Percentiles rank a stretch among this genome's conserved stretches.
These are phyloP conservation scores for Shiraia bambusicola DNA, from an alignment of 2,329 filamentous ascomycete genomes.

Conservation along the genomic window DNA sequence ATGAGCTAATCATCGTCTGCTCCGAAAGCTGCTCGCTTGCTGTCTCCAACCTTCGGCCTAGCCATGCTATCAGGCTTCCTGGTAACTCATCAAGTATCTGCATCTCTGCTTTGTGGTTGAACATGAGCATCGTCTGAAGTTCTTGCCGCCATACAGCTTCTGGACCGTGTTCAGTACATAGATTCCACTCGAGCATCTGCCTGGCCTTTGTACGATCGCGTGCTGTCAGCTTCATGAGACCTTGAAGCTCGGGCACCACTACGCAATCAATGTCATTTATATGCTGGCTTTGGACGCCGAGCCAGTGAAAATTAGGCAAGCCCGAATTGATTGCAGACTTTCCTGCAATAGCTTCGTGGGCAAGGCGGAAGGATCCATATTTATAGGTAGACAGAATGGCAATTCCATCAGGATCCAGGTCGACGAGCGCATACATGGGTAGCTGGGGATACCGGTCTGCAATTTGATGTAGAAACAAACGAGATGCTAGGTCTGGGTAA, in stretches of 20 bases:
- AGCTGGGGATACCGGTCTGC: slow-evolving; percentile 41
- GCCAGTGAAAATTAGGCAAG: slow-evolving; percentile 60
- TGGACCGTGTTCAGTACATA: slow-evolving; percentile 33
- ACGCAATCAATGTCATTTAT: slow-evolving; percentile 21
- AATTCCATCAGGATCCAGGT: slow-evolving; percentile 76
- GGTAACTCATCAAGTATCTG: slow-evolving; percentile 61
- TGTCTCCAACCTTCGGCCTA: slow-evolving; percentile 24
- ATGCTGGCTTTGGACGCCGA: slow-evolving; percentile 57
- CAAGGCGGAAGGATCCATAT: slow-evolving; percentile 63
- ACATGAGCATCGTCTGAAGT: slow-evolving; percentile 70
- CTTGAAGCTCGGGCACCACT: slow-evolving; percentile 34
- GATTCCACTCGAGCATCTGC: slow-evolving; percentile 53
- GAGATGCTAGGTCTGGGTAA: slow-evolving; percentile 73
- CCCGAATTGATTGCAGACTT: slow-evolving; percentile 30
- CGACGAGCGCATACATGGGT: slow-evolving; percentile 65
- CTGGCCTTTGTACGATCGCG: slow-evolving; percentile 62
- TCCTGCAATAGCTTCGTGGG: slow-evolving; percentile 58
- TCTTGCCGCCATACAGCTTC: slow-evolving; percentile 54
- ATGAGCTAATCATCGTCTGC: slow-evolving; percentile 2
- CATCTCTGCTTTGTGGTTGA: slow-evolving; percentile 76
- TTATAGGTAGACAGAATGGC: slow-evolving; percentile 74
- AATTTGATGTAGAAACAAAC: slow-evolving; percentile 59
- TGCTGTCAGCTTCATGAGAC: slow-evolving; percentile 53
- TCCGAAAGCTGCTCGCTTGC: slow-evolving; percentile 1
- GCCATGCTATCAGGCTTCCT: slow-evolving; percentile 36